phyloP scores from a whole-genome alignment of 306 rosid species.

The Trifolium pratense region DNA sequence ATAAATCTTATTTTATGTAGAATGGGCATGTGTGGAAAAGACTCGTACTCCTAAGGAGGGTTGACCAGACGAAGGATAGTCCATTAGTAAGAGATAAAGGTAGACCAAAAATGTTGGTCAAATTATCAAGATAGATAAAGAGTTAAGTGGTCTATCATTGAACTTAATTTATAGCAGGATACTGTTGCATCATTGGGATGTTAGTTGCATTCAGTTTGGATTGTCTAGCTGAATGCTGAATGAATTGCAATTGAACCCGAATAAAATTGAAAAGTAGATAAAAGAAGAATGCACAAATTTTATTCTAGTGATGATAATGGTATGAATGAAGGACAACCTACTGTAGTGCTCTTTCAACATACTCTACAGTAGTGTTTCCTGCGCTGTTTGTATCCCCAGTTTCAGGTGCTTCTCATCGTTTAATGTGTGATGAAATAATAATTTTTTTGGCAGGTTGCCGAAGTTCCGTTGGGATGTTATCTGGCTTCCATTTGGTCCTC shows the following conservation, averaged over 20 bases:
- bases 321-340: conserved; percentile 13
- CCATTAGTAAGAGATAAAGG: not conserved
- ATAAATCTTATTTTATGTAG: not conserved
- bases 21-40: not conserved
- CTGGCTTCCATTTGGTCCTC: conserved; percentile 93
- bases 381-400: conserved; percentile 31
- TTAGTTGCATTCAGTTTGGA: not conserved
- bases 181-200: not conserved
- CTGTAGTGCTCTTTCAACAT: conserved; percentile 3
- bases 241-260: not conserved
- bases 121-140: not conserved
- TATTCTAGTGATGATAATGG: not conserved
- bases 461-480: conserved; percentile 86
- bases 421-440: not conserved
- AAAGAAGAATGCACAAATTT: not conserved
- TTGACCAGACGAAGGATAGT: not conserved
- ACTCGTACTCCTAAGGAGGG: not conserved
- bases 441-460: conserved; percentile 59
- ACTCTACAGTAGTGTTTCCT: conserved; percentile 21
- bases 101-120: not conserved
- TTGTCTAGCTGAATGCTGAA: conserved; percentile 21
- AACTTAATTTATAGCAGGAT: not conserved
- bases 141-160: not conserved
- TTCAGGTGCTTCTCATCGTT: conserved; percentile 30
- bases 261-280: conserved; percentile 11